A percentile compares a stretch with the other conserved stretches of the same genome.
These are phyloP conservation scores for Nannochloropsis oceanica DNA, from an alignment of 108 stramenopile species.

Conservation along the genomic window DNA sequence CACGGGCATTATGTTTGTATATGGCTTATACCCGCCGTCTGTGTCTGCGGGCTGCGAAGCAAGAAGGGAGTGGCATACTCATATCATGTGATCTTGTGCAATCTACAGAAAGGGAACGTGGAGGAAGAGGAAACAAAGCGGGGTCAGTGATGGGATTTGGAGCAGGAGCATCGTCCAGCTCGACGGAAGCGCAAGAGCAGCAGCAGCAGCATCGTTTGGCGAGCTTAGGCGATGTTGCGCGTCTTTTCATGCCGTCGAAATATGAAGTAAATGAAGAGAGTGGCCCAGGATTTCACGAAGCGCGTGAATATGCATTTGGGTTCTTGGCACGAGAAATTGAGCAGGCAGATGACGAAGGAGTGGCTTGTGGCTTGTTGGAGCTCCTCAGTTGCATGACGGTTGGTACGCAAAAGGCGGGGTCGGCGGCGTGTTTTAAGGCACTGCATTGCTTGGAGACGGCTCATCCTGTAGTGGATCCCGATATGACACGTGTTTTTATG, in stretches of 20 bases:
- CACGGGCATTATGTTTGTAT: background rate
- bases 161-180: background rate
- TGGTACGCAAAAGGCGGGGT: background rate
- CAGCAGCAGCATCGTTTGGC: background rate
- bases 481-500: background rate
- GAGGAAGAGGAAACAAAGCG: too few relatives aligned
- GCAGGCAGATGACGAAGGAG: background rate
- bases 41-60: background rate
- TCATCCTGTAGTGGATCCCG: background rate
- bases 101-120: too few relatives aligned
- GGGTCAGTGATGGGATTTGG: too few relatives aligned
- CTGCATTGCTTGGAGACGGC: background rate
- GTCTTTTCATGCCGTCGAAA: background rate
- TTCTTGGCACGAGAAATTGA: background rate
- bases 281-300: background rate
- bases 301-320: background rate
- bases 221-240: background rate
- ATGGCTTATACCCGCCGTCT: background rate
- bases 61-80: background rate
- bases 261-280: background rate
- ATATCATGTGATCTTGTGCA: too few relatives aligned
- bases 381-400: background rate
- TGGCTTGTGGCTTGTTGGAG: background rate
- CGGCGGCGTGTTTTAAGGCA: background rate
- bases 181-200: too few relatives aligned